Percentiles rank a stretch among this genome's conserved stretches.
These are phyloP conservation scores for Camillea tinctor DNA, from an alignment of 2,329 filamentous ascomycete genomes.

Conservation along the genomic window DNA sequence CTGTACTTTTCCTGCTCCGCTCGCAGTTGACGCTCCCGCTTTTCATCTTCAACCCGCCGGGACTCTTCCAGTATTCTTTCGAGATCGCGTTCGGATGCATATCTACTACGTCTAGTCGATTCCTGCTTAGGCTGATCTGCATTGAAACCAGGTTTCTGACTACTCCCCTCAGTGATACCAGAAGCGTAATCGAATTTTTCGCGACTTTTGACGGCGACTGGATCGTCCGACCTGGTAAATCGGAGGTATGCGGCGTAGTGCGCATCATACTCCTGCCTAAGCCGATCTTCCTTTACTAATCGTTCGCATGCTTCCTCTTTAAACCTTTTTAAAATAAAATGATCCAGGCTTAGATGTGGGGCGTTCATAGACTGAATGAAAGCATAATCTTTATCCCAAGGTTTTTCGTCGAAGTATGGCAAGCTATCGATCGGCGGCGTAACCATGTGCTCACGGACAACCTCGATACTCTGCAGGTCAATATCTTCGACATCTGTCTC, in stretches of 20 bases:
- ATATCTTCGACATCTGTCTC: conserved; percentile 56
- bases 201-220: conserved; percentile 52
- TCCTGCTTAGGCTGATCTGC: conserved; percentile 56
- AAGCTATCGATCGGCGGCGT: conserved; percentile 57
- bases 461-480: conserved; percentile 48
- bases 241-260: conserved; percentile 53
- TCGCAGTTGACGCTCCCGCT: conserved; percentile 63
- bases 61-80: conserved; percentile 72
- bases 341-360: conserved; percentile 39
- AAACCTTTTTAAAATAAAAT: conserved; percentile 47
- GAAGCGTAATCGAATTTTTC: conserved; percentile 49
- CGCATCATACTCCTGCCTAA: conserved; percentile 42
- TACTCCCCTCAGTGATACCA: conserved; percentile 34
- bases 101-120: conserved; percentile 50
- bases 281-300: conserved; percentile 37
- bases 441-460: conserved; percentile 49
- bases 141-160: conserved; percentile 37
- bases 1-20: conserved; percentile 69
- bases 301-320: conserved; percentile 40
- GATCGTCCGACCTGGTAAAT: conserved; percentile 56
- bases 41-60: conserved; percentile 67
- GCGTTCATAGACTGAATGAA: conserved; percentile 43
- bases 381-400: conserved; percentile 49
- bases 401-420: conserved; percentile 44
- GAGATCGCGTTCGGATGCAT: conserved; percentile 70